Percentiles rank a stretch among this genome's conserved stretches.
Evolutionary conservation across 805 yeast species (phyloP).

Genomic region (Naumovozyma dairenensis): DNA sequence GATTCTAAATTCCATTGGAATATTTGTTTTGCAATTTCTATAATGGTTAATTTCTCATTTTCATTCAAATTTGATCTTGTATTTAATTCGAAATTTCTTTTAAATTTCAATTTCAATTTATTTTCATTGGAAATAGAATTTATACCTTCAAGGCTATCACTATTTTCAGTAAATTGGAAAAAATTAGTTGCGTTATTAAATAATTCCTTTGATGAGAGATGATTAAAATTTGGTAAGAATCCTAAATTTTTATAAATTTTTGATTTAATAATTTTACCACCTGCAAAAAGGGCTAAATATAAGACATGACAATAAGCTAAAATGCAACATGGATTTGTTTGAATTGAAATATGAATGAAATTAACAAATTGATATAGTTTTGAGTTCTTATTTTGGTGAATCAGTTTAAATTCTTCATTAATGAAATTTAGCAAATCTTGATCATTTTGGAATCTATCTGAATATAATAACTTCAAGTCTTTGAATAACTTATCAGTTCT

Average conservation of each 20-base stretch:
- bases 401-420: neutral
- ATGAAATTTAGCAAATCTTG: neutral
- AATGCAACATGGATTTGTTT: conserved; percentile 57
- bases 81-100: conserved; percentile 65
- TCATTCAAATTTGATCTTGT: conserved; percentile 67
- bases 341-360: conserved; percentile 46
- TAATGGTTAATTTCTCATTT: conserved; percentile 57
- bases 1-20: conserved; percentile 54
- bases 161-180: conserved; percentile 32
- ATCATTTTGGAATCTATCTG: neutral
- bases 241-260: conserved; percentile 57
- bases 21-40: conserved; percentile 56
- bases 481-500: conserved; percentile 47
- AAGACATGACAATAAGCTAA: conserved; percentile 78
- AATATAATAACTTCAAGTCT: conserved; percentile 61
- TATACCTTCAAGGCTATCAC: conserved; percentile 55
- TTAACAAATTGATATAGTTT: conserved; percentile 53
- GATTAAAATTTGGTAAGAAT: conserved; percentile 64
- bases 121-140: conserved; percentile 45
- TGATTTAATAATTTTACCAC: conserved; percentile 66
- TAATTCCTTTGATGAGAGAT: conserved; percentile 54
- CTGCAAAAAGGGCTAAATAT: conserved; percentile 80
- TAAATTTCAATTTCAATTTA: conserved; percentile 53
- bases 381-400: conserved; percentile 20
- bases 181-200: conserved; percentile 57